phyloP scores from a whole-genome alignment of 2,329 filamentous ascomycete genomes.

The Simplicillium sp. region DNA sequence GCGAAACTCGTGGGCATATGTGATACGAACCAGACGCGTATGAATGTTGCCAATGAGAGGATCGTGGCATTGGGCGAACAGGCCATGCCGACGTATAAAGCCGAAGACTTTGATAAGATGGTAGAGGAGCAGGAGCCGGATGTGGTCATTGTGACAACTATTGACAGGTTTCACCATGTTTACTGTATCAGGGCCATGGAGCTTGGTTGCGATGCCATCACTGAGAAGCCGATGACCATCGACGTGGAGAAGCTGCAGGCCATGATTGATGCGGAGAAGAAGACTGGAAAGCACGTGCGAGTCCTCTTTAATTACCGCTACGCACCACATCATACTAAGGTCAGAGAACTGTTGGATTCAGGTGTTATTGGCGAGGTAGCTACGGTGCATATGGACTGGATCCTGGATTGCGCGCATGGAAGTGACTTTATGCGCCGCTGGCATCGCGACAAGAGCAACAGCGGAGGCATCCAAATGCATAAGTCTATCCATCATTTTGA shows the following conservation, averaged over 20 bases:
- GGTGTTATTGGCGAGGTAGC: conserved; percentile 34
- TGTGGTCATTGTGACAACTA: conserved; percentile 38
- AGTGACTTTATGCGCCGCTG: conserved; percentile 41
- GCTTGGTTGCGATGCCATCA: conserved; percentile 37
- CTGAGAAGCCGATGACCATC: conserved; percentile 44
- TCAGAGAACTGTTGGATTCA: conserved; percentile 30
- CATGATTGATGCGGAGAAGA: conserved; percentile 34
- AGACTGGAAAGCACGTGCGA: conserved; percentile 30
- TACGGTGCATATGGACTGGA: conserved; percentile 40
- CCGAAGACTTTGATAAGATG: conserved; percentile 35
- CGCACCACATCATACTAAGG: conserved; percentile 40
- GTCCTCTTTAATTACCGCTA: conserved; percentile 44
- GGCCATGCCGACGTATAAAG: conserved; percentile 31
- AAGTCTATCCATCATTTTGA: conserved; percentile 43
- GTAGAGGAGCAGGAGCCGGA: conserved; percentile 32
- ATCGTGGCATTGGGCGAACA: conserved; percentile 22
- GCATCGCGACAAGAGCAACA: conserved; percentile 39
- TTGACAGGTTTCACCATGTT: conserved; percentile 35
- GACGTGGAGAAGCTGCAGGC: conserved; percentile 31
- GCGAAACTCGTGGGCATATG: conserved; percentile 31
- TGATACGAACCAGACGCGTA: conserved; percentile 34
- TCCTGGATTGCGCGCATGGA: conserved; percentile 37
- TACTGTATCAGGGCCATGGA: conserved; percentile 38
- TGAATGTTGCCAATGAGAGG: conserved; percentile 29
- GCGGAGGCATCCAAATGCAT: conserved; percentile 36